A percentile compares a stretch with the other conserved stretches of the same genome.
Conservation (phyloP, 2,329 filamentous ascomycete species). For the Leptoxyphium fumago region DNA sequence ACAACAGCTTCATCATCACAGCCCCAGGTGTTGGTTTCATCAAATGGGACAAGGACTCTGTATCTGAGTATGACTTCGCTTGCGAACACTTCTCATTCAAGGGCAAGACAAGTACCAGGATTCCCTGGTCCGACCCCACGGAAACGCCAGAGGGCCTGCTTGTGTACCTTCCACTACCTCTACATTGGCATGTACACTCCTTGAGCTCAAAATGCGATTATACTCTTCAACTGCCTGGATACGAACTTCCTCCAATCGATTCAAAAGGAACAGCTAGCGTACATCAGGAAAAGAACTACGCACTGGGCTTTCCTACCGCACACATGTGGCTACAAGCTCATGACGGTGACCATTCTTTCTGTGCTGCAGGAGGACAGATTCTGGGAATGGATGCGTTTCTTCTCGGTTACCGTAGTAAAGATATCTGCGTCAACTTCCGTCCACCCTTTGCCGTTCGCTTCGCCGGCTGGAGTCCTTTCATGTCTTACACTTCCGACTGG, state of each 20-base stretch:
- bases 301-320: slow-evolving; percentile 28
- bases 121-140: slow-evolving; percentile 23
- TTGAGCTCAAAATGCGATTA: slow-evolving; percentile 27
- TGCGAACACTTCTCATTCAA: slow-evolving; percentile 25
- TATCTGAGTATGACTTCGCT: slow-evolving; percentile 22
- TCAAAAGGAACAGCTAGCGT: slow-evolving; percentile 23
- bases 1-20: slow-evolving; percentile 26
- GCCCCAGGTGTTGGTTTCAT: slow-evolving; percentile 27
- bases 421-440: slow-evolving; percentile 26
- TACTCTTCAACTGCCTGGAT: slow-evolving; percentile 22
- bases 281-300: slow-evolving; percentile 40
- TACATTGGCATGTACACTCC: slow-evolving; percentile 39
- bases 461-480: slow-evolving; percentile 26
- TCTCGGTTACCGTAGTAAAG: slow-evolving; percentile 28
- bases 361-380: slow-evolving; percentile 25
- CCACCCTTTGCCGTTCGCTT: slow-evolving; percentile 29
- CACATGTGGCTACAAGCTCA: slow-evolving; percentile 29
- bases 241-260: slow-evolving; percentile 13
- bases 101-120: slow-evolving; percentile 24
- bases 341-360: slow-evolving; percentile 16
- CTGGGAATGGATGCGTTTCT: slow-evolving; percentile 31
- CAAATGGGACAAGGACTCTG: slow-evolving; percentile 21
- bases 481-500: slow-evolving; percentile 28
- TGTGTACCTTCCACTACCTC: slow-evolving; percentile 31
- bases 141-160: slow-evolving; percentile 32